Conservation (phyloP, 2,329 filamentous ascomycete genomes). For the Stemphylium vesicarium region DNA sequence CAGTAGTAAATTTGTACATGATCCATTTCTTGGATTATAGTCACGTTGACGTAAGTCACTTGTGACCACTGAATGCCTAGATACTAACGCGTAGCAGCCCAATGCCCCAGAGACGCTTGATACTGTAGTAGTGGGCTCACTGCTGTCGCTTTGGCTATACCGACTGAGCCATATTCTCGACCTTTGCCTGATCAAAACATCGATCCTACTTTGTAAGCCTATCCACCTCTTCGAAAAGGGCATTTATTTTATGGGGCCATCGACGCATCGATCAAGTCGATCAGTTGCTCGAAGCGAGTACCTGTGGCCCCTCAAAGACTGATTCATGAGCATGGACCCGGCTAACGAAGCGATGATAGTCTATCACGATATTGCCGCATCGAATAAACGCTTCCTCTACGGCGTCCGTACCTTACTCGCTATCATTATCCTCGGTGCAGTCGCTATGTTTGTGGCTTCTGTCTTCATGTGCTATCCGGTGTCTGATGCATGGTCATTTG, state of each 20-base stretch:
- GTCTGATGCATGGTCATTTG: slow-evolving; percentile 33
- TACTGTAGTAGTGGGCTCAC: slow-evolving; percentile 13
- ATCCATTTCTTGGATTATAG: slow-evolving; percentile 33
- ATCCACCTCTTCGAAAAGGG: too few relatives aligned
- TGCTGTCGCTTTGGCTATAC: slow-evolving; percentile 38
- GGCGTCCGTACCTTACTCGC: slow-evolving; percentile 29
- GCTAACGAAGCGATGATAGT: slow-evolving; percentile 20
- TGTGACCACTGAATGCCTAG: too few relatives aligned
- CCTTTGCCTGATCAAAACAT: slow-evolving; percentile 41
- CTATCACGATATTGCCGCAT: slow-evolving; percentile 39
- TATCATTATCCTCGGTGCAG: slow-evolving; percentile 28
- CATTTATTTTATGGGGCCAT: neutral
- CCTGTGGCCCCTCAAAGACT: neutral
- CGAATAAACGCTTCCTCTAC: slow-evolving; percentile 34
- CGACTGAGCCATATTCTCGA: slow-evolving; percentile 38
- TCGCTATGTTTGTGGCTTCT: slow-evolving; percentile 37
- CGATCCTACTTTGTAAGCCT: slow-evolving; percentile 35
- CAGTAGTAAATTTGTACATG: slow-evolving; percentile 38
- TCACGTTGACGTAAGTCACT: slow-evolving; percentile 18
- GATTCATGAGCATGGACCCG: neutral
- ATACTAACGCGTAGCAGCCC: neutral
- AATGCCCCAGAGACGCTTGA: slow-evolving; percentile 10
- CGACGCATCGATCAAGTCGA: neutral
- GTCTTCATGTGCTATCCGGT: slow-evolving; percentile 38
- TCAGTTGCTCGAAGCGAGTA: neutral